Evolutionary conservation across 352 stramenopile genomes (phyloP), one percentile per base, ranked within the genome.

Genomic region (Pythium dissimile): DNA sequence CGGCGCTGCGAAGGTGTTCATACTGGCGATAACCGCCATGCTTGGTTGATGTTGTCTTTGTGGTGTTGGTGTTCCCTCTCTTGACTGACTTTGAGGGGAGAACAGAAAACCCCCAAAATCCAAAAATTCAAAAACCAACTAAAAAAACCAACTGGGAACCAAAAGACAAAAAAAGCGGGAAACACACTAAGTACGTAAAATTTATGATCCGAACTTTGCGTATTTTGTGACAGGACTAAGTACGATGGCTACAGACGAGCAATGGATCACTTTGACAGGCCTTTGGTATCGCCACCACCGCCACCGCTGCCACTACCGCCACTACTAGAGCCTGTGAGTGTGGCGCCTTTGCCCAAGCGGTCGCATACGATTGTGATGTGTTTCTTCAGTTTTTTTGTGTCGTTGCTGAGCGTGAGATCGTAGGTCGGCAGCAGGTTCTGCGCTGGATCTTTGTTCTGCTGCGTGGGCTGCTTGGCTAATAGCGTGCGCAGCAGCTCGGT

Each of bases 281-380:
- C 41, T 24, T 55, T 55, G 18, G 48, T 21, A 20, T 52, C 45
- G 5, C 23, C 11, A 10, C 23, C 20, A 8, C 5, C 12, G 24
- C 7, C 21, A 12, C 10, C 42, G 4, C n/a, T 27, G 45, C 16
- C 27, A 52, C 7, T 16, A 15, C 45, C 35, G n/a, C 35, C n/a
- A 10, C 35, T 23, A 20, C 9, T 39, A 18, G 27, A 24, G 3
- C 48, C 51, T 5, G 42, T 26, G 18, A 88, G 66, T 18, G 64
- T 72, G 11, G 81, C 83, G 16, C 89, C 89, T 59, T 96, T 96
- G 37, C 77, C 80, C 4, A 97, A 72, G 0, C 88, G 79, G 55
- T 96, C 88, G 53, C 82, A 96, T 8, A 97, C 73, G 51, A 96
- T 93, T 18, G 84, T 91, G 44, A 96, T 91, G 67, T 95, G 84